Percentiles rank a stretch among this genome's conserved stretches.
Evolutionary conservation across 2,329 filamentous ascomycete species (phyloP).

Genomic region (Fonsecaea pugnacius): DNA sequence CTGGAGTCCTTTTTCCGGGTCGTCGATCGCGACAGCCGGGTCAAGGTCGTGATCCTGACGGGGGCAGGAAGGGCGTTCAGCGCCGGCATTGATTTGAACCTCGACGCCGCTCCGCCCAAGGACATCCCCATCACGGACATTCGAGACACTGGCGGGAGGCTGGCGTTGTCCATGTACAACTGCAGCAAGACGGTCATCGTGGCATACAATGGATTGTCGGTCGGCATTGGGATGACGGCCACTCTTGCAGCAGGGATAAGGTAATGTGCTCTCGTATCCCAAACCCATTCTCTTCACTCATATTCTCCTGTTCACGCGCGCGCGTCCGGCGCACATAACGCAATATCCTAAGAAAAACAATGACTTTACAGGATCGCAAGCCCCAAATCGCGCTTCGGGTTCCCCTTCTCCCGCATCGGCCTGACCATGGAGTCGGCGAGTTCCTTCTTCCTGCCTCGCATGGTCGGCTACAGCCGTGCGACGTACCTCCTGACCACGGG

Average conservation of each 20-base stretch:
- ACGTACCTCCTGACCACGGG: constrained; percentile 71
- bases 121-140: constrained; percentile 10
- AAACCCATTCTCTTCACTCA: not conserved
- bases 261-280: not conserved
- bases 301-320: not conserved
- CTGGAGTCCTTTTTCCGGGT: constrained; percentile 43
- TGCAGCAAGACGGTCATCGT: constrained; percentile 21
- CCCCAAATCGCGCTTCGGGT: constrained; percentile 68
- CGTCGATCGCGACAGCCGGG: constrained; percentile 24
- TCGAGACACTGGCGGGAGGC: constrained; percentile 12
- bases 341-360: too few relatives aligned
- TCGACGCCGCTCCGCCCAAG: constrained; percentile 5
- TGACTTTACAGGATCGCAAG: constrained; percentile 51
- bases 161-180: constrained; percentile 21
- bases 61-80: constrained; percentile 39
- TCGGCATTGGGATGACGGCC: constrained; percentile 60
- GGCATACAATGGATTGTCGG: constrained; percentile 20
- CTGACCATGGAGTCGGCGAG: constrained; percentile 73
- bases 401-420: constrained; percentile 73
- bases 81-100: constrained; percentile 18
- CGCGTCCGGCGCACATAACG: too few relatives aligned
- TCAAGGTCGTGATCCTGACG: constrained; percentile 23
- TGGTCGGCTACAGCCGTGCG: constrained; percentile 68
- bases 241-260: constrained; percentile 62
- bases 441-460: constrained; percentile 71